Evolutionary conservation across 257 asterid species (phyloP).

Genomic region (Solanum chmielewskii): DNA sequence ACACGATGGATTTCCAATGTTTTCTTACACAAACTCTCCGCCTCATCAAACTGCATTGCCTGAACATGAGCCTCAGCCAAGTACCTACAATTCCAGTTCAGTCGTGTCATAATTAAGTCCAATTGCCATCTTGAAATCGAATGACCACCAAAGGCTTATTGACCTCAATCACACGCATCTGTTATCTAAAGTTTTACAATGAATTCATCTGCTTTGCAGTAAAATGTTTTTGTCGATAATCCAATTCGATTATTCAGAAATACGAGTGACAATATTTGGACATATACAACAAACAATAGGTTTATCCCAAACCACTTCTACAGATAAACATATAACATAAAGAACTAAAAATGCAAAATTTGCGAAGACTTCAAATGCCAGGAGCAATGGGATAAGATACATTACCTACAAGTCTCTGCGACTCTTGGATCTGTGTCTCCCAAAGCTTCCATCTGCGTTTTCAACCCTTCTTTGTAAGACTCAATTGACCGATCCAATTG

Average conservation of each 20-base stretch:
- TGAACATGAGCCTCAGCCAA: constrained; percentile 97
- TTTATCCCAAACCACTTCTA: not conserved
- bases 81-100: constrained; percentile 39
- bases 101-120: not conserved
- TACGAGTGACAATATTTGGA: not conserved
- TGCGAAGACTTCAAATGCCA: not conserved
- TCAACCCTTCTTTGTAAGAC: constrained; percentile 72
- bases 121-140: not conserved
- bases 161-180: not conserved
- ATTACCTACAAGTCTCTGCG: constrained; percentile 89
- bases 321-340: not conserved
- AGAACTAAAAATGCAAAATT: not conserved
- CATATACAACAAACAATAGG: not conserved
- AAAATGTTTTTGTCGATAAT: not conserved
- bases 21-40: constrained; percentile 68
- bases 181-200: not conserved
- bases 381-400: not conserved
- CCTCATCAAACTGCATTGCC: constrained; percentile 96
- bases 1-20: constrained; percentile 95
- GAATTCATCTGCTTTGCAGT: not conserved
- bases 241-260: not conserved
- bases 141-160: not conserved
- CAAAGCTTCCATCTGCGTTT: constrained; percentile 86
- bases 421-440: constrained; percentile 95
- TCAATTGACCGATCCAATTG: constrained; percentile 85